Evolutionary conservation across 345 rosid genomes (phyloP).

Genomic region (Lepidium aucheri): DNA sequence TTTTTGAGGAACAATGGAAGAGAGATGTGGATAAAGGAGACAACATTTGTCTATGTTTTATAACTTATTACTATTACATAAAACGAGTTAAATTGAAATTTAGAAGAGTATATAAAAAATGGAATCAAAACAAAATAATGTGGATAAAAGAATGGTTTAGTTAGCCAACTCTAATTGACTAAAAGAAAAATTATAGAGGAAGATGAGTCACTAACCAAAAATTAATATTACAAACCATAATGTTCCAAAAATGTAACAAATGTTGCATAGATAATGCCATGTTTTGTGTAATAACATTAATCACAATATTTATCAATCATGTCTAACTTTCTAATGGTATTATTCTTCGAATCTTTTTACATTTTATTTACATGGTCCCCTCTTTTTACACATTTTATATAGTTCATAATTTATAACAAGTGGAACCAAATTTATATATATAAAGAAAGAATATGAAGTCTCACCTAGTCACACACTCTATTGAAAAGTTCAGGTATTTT

Average conservation of each 20-base stretch:
- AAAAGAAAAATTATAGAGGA: slow-evolving; percentile 5
- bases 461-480: slow-evolving; percentile 7
- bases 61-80: not conserved
- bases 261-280: slow-evolving; percentile 20
- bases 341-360: slow-evolving; percentile 15
- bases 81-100: not conserved
- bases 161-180: slow-evolving; percentile 34
- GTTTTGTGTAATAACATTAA: slow-evolving; percentile 25
- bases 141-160: slow-evolving; percentile 14
- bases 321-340: slow-evolving; percentile 24
- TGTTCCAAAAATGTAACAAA: slow-evolving; percentile 6
- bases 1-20: slow-evolving; percentile 12
- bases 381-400: not conserved
- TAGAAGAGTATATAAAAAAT: not conserved
- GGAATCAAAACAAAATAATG: no score
- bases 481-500: not conserved
- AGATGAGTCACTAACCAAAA: slow-evolving; percentile 21
- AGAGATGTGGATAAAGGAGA: slow-evolving; percentile 12
- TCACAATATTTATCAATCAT: slow-evolving; percentile 20
- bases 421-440: no score
- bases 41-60: not conserved
- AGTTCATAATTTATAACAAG: no score
- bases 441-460: not conserved
- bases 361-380: slow-evolving; percentile 12
- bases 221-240: slow-evolving; percentile 12